phyloP scores from a whole-genome alignment of 2,329 filamentous ascomycete species.

The Claviceps citrina region DNA sequence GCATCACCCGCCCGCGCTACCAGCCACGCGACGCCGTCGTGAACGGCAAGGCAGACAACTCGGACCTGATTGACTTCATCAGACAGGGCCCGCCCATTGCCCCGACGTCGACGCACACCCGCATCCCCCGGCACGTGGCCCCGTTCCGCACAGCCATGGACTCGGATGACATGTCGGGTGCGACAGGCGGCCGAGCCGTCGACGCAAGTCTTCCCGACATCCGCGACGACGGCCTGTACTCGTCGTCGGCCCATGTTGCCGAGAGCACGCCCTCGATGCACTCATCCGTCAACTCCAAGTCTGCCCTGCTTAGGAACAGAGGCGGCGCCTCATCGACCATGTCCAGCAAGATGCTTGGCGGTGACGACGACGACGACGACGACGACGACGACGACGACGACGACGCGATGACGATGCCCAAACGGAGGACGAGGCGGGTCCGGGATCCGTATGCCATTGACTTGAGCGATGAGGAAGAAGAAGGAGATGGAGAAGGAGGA shows the following conservation, averaged over 20 bases:
- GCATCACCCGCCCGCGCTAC: slow-evolving; percentile 33
- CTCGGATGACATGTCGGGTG: slow-evolving; percentile 55
- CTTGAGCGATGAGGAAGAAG: slow-evolving; percentile 42
- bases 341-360: slow-evolving; percentile 26
- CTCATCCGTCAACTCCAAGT: slow-evolving; percentile 61
- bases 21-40: slow-evolving; percentile 58
- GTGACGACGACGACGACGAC: slow-evolving; percentile 36
- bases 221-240: slow-evolving; percentile 39
- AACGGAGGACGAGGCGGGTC: slow-evolving; percentile 60
- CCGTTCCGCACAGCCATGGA: slow-evolving; percentile 78
- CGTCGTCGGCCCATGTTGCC: slow-evolving; percentile 39
- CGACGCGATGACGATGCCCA: slow-evolving; percentile 45
- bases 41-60: slow-evolving; percentile 49
- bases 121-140: slow-evolving; percentile 69
- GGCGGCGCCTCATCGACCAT: slow-evolving; percentile 10
- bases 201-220: slow-evolving; percentile 42
- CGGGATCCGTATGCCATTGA: slow-evolving; percentile 93
- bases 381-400: slow-evolving; percentile 37
- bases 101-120: slow-evolving; percentile 40
- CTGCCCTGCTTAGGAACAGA: slow-evolving; percentile 44
- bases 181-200: slow-evolving; percentile 38
- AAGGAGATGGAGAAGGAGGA: slow-evolving; percentile 38
- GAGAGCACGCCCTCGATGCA: slow-evolving; percentile 39
- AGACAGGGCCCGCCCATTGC: slow-evolving; percentile 61
- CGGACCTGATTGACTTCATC: slow-evolving; percentile 91